Base-by-base conservation (phyloP, 2,329 filamentous ascomycete species). In the Penicillium sp. region DNA sequence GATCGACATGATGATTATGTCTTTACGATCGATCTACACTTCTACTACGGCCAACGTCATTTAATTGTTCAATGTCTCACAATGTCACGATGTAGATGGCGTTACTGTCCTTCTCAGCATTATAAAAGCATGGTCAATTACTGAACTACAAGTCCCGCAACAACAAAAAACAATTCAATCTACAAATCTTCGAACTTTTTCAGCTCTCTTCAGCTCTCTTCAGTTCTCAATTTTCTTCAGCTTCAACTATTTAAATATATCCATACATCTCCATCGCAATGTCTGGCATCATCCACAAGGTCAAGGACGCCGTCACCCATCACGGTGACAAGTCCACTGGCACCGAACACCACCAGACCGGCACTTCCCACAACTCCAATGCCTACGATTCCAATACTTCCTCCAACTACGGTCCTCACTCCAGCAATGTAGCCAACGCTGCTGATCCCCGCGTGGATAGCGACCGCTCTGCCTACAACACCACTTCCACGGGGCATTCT, bases 201-300 rank as follows among this genome's bases (percentile, higher is more conserved):
- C 27, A 13, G 5, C 9, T 20, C 35, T 38, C 35, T 38, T 20
- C 35, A 38, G 9, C 35, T 16, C 16, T 25, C 10, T 22, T 11
- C 11, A 5, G 16, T n/a, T 38, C n/a, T 7, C n/a, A n/a, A n/a
- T n/a, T 20, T 10, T 4, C 33, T 31, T 18, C 16, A 24, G 16
- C 28, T 46, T 36, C 36, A 2, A 31, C 11, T 4, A 1, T 36
- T 36, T 10, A 16, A 18, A 38, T 16, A 20, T 18, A 16, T 11
- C 18, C 28, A 14, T 24, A 44, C 13, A 14, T 18, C 14, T n/a
- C 25, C 22, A 40, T 28, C 11, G 5, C 18, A 4, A 59, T 59
- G 57, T 60, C 57, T 25, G 40, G 39, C 46, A 50, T 60, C 42
- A 51, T 60, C 28, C 24, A 60, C 48, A 60, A 60, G 36, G 57